Base-by-base conservation (phyloP, 208 protist genomes). In the Tritrichomonas musculus region DNA sequence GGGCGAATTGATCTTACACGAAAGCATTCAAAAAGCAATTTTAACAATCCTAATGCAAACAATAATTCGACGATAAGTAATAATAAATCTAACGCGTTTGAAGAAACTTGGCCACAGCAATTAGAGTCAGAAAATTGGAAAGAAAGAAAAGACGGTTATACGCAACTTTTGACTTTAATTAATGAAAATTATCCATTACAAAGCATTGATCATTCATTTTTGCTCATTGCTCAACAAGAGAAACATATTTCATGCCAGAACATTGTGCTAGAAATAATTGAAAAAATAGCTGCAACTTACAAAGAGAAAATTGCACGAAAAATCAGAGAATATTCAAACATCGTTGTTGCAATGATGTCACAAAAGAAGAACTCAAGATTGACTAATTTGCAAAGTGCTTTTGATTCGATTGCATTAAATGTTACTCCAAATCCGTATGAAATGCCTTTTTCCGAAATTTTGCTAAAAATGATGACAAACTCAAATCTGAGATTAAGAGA, bases 381-480 rank as follows among this genome's bases (percentile, higher is more conserved):
- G 33, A 33, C 47, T 25, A 88, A 53, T 57, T 33, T 88, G 33
- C 77, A 88, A 88, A 88, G 47, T 60, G 77, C 77, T 22, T 88
- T 88, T 50, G 77, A 88, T 88, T 44, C 77, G 33, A 5, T 88
- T 20, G 77, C 77, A 20, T 3, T 57, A 30, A 88, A 88, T 50
- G 25, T 39, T 41, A 36, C 41, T 33, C 39, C 77, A 36, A 60
- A 17, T 60, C 77, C 77, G 17, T 88, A 88, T 47, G 47, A 88
- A 27, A 41, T 20, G 4, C 77, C 77, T 33, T 88, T 88, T 57
- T 39, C 57, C 1, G 77, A 88, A 20, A 44, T 53, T 57, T 53
- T 88, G n/a, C 17, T 88, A 1, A 88, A 88, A 39, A 88, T 88
- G 77, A 53, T 88, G 47, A 88, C 41, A 53, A 57, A 53, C 39